Conservation (phyloP, 2,329 filamentous ascomycete species). For the Aspergillus sp. region DNA sequence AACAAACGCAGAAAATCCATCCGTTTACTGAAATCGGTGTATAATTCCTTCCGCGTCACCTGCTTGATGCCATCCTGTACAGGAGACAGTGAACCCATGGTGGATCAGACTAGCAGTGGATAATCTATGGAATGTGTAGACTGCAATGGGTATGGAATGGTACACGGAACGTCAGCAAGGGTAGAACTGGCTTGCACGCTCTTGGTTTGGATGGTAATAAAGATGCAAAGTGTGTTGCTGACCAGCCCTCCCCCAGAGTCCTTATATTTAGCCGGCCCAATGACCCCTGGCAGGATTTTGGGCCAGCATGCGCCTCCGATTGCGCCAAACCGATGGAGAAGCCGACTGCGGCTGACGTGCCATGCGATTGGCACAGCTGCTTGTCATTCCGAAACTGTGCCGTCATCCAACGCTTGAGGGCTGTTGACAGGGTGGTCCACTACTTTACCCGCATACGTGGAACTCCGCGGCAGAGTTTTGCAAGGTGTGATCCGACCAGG, state of each 20-base stretch:
- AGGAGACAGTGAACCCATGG: constrained; percentile 4
- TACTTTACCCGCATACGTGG: not conserved
- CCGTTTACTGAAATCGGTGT: constrained; percentile 15
- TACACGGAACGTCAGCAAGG: not conserved
- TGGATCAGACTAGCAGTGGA: not conserved
- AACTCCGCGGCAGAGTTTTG: not conserved
- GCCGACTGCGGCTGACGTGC: not conserved
- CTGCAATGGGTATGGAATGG: not conserved
- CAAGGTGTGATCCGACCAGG: too few species aligned
- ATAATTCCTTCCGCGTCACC: constrained; percentile 13
- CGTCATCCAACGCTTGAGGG: not conserved
- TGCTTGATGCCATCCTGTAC: constrained; percentile 5
- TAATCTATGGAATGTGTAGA: not conserved
- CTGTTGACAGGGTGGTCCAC: not conserved
- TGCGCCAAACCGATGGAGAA: not conserved
- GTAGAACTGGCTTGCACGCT: not conserved
- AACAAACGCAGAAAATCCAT: constrained; percentile 12
- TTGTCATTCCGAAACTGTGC: not conserved
- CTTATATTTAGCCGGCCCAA: not conserved
- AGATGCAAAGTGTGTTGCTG: not conserved
- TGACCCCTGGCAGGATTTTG: not conserved
- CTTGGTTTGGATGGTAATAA: not conserved
- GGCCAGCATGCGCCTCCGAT: not conserved
- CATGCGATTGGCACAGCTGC: not conserved
- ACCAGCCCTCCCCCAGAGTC: not conserved